phyloP scores from a whole-genome alignment of 768 basidiomycete genomes.

The Suillus tomentosus region DNA sequence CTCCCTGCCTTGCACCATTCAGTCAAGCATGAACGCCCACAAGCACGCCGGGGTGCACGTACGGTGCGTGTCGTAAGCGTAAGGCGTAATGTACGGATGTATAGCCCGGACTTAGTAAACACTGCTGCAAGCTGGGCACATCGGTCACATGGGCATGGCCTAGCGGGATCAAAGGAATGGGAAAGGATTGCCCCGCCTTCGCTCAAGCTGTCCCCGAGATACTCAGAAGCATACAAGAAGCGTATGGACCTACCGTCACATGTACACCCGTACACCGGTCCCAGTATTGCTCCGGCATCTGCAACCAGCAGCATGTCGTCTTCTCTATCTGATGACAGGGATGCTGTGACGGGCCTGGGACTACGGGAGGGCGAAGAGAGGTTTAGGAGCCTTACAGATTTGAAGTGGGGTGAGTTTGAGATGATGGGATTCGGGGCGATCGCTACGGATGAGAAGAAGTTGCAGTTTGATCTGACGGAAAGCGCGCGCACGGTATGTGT shows the following conservation, averaged over 20 bases:
- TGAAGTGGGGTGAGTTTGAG: constrained; percentile 94
- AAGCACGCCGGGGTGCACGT: constrained; percentile 74
- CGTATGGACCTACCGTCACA: constrained; percentile 67
- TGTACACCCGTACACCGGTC: constrained; percentile 52
- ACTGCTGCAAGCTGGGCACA: constrained; percentile 54
- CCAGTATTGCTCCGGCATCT: constrained; percentile 38
- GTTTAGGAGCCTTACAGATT: constrained; percentile 79
- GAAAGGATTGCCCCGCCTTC: constrained; percentile 65
- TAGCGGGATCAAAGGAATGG: constrained; percentile 75
- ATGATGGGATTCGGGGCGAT: constrained; percentile 71
- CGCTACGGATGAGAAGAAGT: constrained; percentile 59
- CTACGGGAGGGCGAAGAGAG: constrained; percentile 59
- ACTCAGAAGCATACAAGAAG: constrained; percentile 76
- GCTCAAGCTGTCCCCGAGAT: constrained; percentile 63
- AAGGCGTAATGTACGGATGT: constrained; percentile 82
- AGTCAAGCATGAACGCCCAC: constrained; percentile 51
- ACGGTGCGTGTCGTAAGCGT: constrained; percentile 79
- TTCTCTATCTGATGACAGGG: constrained; percentile 32
- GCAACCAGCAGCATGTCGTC: constrained; percentile 45
- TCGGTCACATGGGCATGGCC: constrained; percentile 37
- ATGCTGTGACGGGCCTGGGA: constrained; percentile 36
- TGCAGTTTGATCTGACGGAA: constrained; percentile 94
- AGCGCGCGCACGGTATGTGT: constrained; percentile 66
- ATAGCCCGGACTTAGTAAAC: constrained; percentile 82
- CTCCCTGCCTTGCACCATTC: constrained; percentile 60